These are phyloP conservation scores for Clarireedia monteithiana DNA, from an alignment of 2,329 filamentous ascomycete species.

Conservation along the genomic window DNA sequence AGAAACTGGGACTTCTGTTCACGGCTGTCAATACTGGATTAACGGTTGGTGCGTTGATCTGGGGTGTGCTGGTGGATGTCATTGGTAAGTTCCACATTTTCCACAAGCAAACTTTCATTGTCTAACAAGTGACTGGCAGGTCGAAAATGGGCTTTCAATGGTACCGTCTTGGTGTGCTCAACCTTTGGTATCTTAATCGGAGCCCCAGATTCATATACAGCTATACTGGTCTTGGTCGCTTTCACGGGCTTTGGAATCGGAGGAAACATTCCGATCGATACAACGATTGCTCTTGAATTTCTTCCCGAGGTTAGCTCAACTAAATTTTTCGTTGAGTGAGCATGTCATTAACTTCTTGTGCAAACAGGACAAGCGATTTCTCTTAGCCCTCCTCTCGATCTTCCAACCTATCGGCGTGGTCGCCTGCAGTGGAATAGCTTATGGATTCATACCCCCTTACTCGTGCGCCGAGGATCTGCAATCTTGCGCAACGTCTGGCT, in stretches of 20 bases:
- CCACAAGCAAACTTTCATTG: neutral
- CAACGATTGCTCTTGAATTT: slow-evolving; percentile 25
- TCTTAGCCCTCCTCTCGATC: slow-evolving; percentile 21
- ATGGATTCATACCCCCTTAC: slow-evolving; percentile 18
- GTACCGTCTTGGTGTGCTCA: slow-evolving; percentile 16
- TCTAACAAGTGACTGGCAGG: slow-evolving; percentile 9
- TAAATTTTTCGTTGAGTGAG: neutral
- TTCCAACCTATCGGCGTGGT: slow-evolving; percentile 25
- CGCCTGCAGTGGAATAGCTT: slow-evolving; percentile 19
- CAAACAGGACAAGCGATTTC: slow-evolving; percentile 19
- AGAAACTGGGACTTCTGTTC: slow-evolving; percentile 16
- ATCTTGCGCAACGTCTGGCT: slow-evolving; percentile 19
- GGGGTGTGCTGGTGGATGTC: slow-evolving; percentile 21
- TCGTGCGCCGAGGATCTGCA: slow-evolving; percentile 14
- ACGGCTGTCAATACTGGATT: slow-evolving; percentile 18
- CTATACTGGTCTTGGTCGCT: slow-evolving; percentile 16
- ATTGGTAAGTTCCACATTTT: slow-evolving; percentile 12
- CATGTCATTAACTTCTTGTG: neutral
- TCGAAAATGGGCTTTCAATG: slow-evolving; percentile 23
- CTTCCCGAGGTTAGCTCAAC: slow-evolving; percentile 16
- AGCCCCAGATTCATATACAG: slow-evolving; percentile 14
- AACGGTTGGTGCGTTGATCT: slow-evolving; percentile 19
- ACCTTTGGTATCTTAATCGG: slow-evolving; percentile 19
- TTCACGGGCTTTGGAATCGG: slow-evolving; percentile 22
- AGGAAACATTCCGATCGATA: slow-evolving; percentile 26